Base-by-base conservation (phyloP, 2,329 filamentous ascomycete genomes). In the Alternaria burnsii region DNA sequence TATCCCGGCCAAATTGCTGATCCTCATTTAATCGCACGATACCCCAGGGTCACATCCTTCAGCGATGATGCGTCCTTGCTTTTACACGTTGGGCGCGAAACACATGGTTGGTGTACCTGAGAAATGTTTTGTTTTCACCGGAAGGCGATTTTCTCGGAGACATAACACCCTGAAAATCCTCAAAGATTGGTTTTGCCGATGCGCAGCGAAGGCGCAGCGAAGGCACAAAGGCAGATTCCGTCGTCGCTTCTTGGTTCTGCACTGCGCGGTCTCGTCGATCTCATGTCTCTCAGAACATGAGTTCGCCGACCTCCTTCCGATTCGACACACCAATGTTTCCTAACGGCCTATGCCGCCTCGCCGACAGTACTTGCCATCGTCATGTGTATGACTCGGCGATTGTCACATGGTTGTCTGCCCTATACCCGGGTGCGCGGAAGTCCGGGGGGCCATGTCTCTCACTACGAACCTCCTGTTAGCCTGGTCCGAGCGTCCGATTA, bases 221-320 rank as follows among this genome's bases (percentile, higher is more conserved):
- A 36, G 30, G 32, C 30, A 34, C 20, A n/a, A 16, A 22, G 20
- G 40, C 40, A 38, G 20, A 44, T 24, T 44, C 18, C 20, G 28
- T 32, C 2, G 38, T 44, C 28, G n/a, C 4, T 30, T 14, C 20
- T 36, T 44, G 38, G 20, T 44, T 3, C 28, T 18, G 16, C 28
- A 43, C 26, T 20, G 51, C 40, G 40, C 51, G 40, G 28, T 53
- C 20, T 26, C 7, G 51, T 47, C 53, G 24, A 42, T 30, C 30
- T 11, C 24, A 30, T 32, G 24, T 24, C 24, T 42, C 20, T 42
- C 20, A 24, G 18, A 30, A 56, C 44, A 46, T 36, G 44, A 42
- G 34, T 40, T 59, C 22, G 57, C 57, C 57, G 57, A 59, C 46
- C 40, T 55, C 12, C 10, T 56, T 32, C 57, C 57, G 57, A 42